Base-by-base conservation (phyloP, 768 basidiomycete species). In the Dacryopinax primogenitus region DNA sequence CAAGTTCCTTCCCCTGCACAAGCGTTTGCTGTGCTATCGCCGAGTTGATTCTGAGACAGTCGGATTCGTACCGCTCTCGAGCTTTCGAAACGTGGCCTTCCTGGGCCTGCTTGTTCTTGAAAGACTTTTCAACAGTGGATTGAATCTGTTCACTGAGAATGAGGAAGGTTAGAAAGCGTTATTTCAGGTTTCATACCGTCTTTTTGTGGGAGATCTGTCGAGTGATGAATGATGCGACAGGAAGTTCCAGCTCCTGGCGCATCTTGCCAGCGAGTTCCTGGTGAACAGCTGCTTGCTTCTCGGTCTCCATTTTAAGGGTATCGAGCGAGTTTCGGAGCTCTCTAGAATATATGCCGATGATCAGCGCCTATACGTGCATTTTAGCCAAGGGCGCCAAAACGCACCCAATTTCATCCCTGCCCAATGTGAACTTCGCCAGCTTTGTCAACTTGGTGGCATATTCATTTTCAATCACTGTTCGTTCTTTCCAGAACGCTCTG, bases 331-430 rank as follows among this genome's bases (percentile, higher is more conserved):
- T 84, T 34, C 89, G 85, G 7, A 95, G 78, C 67, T 94, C 92
- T 61, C 92, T 93, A n/a, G 75, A 21, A 28, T 33, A n/a, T 62
- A 30, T 58, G 28, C 62, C 44, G 47, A 45, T 47, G 64, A 28
- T 26, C 26, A 65, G 44, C 33, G 21, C 62, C 30, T 51, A 64
- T 34, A 2, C 33, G 30, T 15, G 51, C 36, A 23, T 7, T 23
- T 30, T 18, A n/a, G 39, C 21, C 16, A 64, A 32, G 47, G 21
- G 35, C 28, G 45, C 30, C 2, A 36, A 37, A 11, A 82, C 88
- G 72, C 74, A 93, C 92, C 93, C 95, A 68, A 93, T 90, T 76
- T 97, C 96, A 74, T 96, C 94, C 70, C 82, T 83, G 41, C 94
- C 95, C 37, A 96, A 75, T 7, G 82, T 70, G 66, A 79, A 70